phyloP scores from a whole-genome alignment of 176 grass and related monocot species.

The Avena sativa region DNA sequence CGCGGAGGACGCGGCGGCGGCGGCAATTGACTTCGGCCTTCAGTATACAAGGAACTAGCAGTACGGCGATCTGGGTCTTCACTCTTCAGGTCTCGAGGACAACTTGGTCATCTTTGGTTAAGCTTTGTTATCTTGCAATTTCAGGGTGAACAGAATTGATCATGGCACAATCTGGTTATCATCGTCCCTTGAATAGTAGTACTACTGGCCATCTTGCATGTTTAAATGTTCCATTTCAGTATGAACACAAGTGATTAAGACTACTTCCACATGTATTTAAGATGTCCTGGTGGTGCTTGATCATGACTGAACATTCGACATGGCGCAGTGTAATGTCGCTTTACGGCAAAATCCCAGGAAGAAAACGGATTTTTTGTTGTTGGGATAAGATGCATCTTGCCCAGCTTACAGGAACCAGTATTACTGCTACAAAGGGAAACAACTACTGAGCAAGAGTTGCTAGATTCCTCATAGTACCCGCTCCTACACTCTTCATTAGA shows the following conservation, averaged over 20 bases:
- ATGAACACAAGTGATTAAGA: neutral
- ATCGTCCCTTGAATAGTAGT: neutral
- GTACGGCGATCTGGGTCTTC: neutral
- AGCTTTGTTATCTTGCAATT: neutral
- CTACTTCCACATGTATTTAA: neutral
- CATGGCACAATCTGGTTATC: neutral
- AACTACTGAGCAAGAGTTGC: too few relatives aligned
- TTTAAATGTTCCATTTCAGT: neutral
- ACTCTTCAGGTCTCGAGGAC: neutral
- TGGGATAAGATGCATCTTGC: neutral
- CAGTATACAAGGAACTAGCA: neutral
- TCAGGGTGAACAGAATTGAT: neutral
- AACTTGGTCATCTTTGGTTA: neutral
- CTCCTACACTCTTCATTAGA: too few relatives aligned
- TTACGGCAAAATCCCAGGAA: neutral
- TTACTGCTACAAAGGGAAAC: too few relatives aligned
- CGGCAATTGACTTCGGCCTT: neutral
- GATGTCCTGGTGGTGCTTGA: neutral
- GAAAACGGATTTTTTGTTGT: neutral
- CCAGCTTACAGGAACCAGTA: neutral
- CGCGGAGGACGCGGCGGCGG: constrained; percentile 37
- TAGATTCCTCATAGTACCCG: neutral
- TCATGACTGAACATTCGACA: neutral
- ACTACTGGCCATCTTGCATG: neutral
- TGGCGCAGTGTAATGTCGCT: too few relatives aligned